Evolutionary conservation across 441 rosid genomes (phyloP), one percentile per base, ranked within the genome.

Genomic region (Erodium texanum): DNA sequence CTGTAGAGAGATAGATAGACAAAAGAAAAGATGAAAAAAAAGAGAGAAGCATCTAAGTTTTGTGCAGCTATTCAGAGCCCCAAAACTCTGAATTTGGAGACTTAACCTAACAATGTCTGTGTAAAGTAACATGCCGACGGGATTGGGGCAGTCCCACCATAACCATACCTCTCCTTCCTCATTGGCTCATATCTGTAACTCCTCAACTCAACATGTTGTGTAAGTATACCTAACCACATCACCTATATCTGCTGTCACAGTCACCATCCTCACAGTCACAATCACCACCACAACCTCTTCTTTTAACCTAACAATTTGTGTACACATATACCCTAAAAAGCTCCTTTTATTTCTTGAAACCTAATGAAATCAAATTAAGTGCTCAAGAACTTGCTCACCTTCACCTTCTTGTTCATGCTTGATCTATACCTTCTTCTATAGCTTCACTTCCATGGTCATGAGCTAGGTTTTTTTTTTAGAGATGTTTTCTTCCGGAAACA

Each of bases 401-500:
- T n/a, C n/a, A n/a, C n/a, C n/a, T n/a, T n/a, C n/a, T n/a, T n/a
- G n/a, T n/a, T n/a, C n/a, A n/a, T n/a, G n/a, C n/a, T n/a, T n/a
- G n/a, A n/a, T n/a, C n/a, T n/a, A n/a, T n/a, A n/a, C n/a, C n/a
- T n/a, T n/a, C n/a, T n/a, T n/a, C 4, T 4, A 27, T 4, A 27
- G 29, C 45, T 38, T 38, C 45, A 38, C 45, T 38, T 38, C 45
- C 45, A 34, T 3, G 38, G 7, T 34, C 38, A 34, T 3, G 45
- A 7, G 11, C 11, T 36, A 36, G 43, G 43, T 2, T 36, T 36
- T 38, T 7, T 10, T 38, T 38, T 1, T 1, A 10, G n/a, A 58
- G 3, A 58, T 58, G 63, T 58, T 58, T 8, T 58, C 63, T 58
- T 58, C 63, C 6, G 20, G 63, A 15, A 10, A 58, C 63, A 58